phyloP scores from a whole-genome alignment of 768 basidiomycete species.

The Cystobasidium ongulense region DNA sequence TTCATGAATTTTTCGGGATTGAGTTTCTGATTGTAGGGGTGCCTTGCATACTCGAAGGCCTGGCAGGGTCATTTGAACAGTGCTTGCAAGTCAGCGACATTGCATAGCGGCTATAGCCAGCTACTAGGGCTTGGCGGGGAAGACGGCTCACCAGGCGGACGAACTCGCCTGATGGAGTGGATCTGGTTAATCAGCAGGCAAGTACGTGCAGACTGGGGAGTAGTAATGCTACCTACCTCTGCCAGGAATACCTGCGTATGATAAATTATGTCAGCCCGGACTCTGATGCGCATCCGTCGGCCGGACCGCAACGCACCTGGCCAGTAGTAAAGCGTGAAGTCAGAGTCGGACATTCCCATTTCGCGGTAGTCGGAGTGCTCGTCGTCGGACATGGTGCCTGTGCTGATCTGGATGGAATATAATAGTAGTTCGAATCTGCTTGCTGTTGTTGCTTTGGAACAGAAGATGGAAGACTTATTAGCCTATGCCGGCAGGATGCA shows the following conservation, averaged over 20 bases:
- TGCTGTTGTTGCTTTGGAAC: too few relatives aligned
- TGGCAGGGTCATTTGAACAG: background rate
- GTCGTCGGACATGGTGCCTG: background rate
- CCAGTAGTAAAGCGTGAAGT: conserved; percentile 15
- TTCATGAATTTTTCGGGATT: conserved; percentile 7
- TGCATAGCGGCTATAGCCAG: background rate
- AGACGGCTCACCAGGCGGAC: conserved; percentile 7
- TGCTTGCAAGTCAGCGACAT: background rate
- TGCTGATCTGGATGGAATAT: too few relatives aligned
- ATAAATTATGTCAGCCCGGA: conserved; percentile 15
- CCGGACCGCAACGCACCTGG: background rate
- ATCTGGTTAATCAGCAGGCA: background rate
- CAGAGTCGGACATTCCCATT: background rate
- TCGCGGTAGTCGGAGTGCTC: background rate
- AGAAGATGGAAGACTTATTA: too few relatives aligned
- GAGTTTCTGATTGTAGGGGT: conserved; percentile 21
- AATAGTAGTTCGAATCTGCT: too few relatives aligned
- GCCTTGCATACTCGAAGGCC: conserved; percentile 28
- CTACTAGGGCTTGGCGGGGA: background rate
- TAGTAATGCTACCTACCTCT: conserved; percentile 28
- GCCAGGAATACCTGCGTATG: conserved; percentile 17
- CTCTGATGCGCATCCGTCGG: background rate
- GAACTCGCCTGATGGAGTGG: conserved; percentile 7
- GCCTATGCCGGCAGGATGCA: too few relatives aligned
- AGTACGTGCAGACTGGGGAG: background rate